These are phyloP conservation scores for Blastocystis sp. DNA, from an alignment of 352 stramenopile species.

Conservation along the genomic window DNA sequence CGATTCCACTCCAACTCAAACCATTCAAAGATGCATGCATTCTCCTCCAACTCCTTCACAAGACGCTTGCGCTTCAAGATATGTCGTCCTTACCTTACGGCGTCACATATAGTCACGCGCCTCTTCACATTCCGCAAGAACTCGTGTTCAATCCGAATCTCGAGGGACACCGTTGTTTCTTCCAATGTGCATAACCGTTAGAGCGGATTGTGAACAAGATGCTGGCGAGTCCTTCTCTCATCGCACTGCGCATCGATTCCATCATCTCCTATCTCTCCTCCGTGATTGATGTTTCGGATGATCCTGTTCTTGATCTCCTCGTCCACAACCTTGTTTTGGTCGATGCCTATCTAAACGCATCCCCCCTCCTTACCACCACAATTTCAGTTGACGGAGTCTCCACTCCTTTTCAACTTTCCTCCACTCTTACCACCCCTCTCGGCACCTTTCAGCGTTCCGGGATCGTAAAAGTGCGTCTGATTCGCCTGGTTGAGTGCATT, in stretches of 20 bases:
- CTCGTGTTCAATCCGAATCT: slow-evolving; percentile 7
- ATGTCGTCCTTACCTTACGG: too few species aligned
- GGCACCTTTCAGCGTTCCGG: too few species aligned
- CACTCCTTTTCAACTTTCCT: too few species aligned
- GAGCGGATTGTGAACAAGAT: slow-evolving; percentile 7
- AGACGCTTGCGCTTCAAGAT: neutral
- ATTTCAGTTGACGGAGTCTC: too few species aligned
- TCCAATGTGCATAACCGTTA: neutral
- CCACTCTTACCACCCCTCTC: too few species aligned
- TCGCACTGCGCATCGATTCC: slow-evolving; percentile 7
- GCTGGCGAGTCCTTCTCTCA: neutral
- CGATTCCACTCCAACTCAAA: neutral
- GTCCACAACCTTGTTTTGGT: neutral
- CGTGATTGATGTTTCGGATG: neutral
- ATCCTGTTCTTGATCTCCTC: neutral
- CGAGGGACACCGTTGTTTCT: neutral
- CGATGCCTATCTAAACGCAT: neutral
- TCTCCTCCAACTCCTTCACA: slow-evolving; percentile 20
- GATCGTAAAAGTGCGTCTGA: too few species aligned
- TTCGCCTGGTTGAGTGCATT: too few species aligned
- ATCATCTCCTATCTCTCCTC: neutral
- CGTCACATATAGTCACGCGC: neutral
- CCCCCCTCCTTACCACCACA: neutral
- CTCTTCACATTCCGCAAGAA: slow-evolving; percentile 14
- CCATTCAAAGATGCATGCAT: slow-evolving; percentile 30